Evolutionary conservation across 306 rosid genomes (phyloP).

Genomic region (Lotus japonicus): DNA sequence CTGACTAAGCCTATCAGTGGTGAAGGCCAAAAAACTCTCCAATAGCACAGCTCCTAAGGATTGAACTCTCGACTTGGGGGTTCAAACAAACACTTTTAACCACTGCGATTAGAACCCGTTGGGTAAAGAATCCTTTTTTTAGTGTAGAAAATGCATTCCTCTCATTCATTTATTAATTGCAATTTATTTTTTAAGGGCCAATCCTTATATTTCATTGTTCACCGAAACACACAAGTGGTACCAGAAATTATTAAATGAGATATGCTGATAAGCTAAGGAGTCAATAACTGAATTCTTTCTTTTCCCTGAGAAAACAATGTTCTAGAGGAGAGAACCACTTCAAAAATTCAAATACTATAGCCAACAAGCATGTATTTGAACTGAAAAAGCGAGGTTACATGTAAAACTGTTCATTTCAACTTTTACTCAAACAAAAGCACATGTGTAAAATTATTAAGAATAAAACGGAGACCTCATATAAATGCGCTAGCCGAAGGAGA

Average conservation of each 20-base stretch:
- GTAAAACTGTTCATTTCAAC: neutral
- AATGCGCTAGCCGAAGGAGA: slow-evolving; percentile 72
- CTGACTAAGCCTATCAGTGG: no score
- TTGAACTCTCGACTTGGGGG: no score
- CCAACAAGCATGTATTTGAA: neutral
- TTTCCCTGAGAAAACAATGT: neutral
- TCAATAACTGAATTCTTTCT: neutral
- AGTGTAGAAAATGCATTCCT: neutral
- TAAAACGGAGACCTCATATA: slow-evolving; percentile 56
- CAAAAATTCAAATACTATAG: neutral
- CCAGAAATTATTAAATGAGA: neutral
- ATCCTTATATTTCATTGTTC: neutral
- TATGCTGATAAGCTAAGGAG: neutral
- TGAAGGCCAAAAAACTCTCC: no score
- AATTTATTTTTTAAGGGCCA: neutral
- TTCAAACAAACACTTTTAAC: no score
- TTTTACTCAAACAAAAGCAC: neutral
- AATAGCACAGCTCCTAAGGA: no score
- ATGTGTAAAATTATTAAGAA: slow-evolving; percentile 1
- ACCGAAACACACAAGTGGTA: neutral
- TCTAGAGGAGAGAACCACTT: neutral
- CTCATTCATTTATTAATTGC: neutral
- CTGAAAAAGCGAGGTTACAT: neutral
- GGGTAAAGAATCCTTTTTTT: neutral
- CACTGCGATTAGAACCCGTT: no score